Evolutionary conservation across 75 land plant genomes (phyloP), one percentile per base, ranked within the genome.

Genomic region (Azolla pinnata): DNA sequence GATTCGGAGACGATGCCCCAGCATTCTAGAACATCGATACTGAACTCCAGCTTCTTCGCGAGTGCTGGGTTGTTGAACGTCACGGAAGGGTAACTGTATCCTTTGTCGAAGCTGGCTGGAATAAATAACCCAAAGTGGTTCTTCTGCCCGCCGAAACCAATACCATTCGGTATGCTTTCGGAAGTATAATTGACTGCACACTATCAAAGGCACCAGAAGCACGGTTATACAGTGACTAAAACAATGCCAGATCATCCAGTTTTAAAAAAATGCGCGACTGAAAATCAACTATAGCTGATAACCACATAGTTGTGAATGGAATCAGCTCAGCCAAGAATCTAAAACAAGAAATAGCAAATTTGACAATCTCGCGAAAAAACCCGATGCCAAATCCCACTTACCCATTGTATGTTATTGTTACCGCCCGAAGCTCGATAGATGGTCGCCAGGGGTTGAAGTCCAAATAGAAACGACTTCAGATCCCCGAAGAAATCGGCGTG

Each of bases 401-500:
- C 96, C 97, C 98, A 93, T 66, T 89, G 90, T 52, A 86, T 25
- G 57, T 89, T 89, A 34, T 19, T 65, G 64, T 93, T 93, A 55
- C 73, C 73, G 34, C 99, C 96, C 29, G 83, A 70, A 20, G 96
- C 87, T 44, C 81, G 69, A 69, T 68, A 81, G n/a, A 85, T 70
- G 2, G 96, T 67, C 20, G 83, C 77, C 32, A 67, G 56, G 32
- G 96, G 96, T 47, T 77, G 74, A 12, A 93, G 67, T 54, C 74
- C 81, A 64, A 93, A 86, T 29, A 93, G 77, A 57, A 89, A 93
- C n/a, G 77, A 83, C 47, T 85, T 93, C 87, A 93, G 72, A 46
- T 89, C 96, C 2, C 96, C 98, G 62, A 85, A 88, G 62, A 85
- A 93, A 63, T 88, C 84, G 55, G 77, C 66, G 52, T 86, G 87